These are phyloP conservation scores for Tanacetum coccineum DNA, from an alignment of 129 eudicot genomes.

Conservation along the genomic window DNA sequence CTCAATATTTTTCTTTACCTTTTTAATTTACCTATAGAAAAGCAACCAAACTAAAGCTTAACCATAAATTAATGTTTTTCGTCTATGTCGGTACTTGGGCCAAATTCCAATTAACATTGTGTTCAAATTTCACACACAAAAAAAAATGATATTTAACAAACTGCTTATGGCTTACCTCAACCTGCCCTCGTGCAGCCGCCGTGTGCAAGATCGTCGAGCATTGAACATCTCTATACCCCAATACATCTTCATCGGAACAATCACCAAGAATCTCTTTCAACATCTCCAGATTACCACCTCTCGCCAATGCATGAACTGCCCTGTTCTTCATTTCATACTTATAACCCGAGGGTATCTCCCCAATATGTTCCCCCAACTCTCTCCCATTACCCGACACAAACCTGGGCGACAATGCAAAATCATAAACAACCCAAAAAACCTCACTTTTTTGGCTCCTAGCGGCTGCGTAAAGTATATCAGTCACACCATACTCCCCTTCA, in stretches of 20 bases:
- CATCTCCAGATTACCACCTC: slow-evolving; percentile 78
- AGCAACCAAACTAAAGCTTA: no score
- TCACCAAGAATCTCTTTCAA: slow-evolving; percentile 66
- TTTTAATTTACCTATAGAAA: no score
- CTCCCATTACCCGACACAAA: slow-evolving; percentile 40
- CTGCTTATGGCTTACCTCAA: slow-evolving; percentile 48
- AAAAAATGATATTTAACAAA: not conserved
- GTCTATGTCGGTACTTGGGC: no score
- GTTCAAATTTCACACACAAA: not conserved
- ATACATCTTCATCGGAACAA: slow-evolving; percentile 47
- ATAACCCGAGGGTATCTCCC: slow-evolving; percentile 62
- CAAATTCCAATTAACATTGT: no score
- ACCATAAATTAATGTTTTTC: no score
- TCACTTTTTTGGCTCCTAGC: slow-evolving; percentile 71
- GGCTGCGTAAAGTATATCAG: slow-evolving; percentile 88
- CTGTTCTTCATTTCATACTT: slow-evolving; percentile 87
- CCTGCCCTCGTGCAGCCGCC: slow-evolving; percentile 90
- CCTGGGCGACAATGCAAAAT: slow-evolving; percentile 63
- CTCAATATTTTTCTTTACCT: no score
- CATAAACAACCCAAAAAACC: slow-evolving; percentile 69
- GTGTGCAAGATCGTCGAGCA: slow-evolving; percentile 76
- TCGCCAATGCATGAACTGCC: slow-evolving; percentile 85
- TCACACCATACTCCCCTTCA: slow-evolving; percentile 91
- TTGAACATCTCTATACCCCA: slow-evolving; percentile 62
- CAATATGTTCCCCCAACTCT: slow-evolving; percentile 40